Evolutionary conservation across 2,329 filamentous ascomycete species (phyloP).

Genomic region (Seiridium cupressi): DNA sequence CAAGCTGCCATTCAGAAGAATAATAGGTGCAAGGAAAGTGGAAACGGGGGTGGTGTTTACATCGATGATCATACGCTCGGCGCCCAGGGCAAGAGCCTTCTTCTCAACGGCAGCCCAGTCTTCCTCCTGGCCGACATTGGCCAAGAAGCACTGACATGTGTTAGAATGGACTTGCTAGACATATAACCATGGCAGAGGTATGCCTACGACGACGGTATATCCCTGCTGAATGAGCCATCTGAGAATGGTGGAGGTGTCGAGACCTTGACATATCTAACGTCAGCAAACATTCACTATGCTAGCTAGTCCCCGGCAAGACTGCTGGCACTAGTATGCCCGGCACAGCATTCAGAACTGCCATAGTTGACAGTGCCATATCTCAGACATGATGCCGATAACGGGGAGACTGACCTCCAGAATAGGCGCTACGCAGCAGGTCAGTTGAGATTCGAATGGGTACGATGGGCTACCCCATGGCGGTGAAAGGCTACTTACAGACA

Average conservation of each 20-base stretch:
- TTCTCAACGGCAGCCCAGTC: conserved; percentile 71
- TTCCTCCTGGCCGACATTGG: conserved; percentile 74
- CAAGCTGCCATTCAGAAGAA: too few species aligned
- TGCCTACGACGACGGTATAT: conserved; percentile 21
- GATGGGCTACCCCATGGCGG: too few species aligned
- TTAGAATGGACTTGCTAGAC: background rate
- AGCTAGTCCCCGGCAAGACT: too few species aligned
- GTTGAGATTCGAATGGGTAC: too few species aligned
- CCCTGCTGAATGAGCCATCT: conserved; percentile 35
- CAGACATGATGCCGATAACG: background rate
- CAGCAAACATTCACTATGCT: too few species aligned
- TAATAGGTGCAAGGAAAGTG: too few species aligned
- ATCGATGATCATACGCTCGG: conserved; percentile 52
- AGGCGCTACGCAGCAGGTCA: conserved; percentile 14
- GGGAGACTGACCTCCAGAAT: conserved; percentile 18
- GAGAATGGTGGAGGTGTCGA: conserved; percentile 41
- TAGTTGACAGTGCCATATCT: too few species aligned
- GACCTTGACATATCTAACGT: conserved; percentile 21
- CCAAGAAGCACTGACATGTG: conserved; percentile 50
- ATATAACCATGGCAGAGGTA: background rate
- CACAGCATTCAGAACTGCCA: background rate
- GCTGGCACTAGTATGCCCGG: too few species aligned
- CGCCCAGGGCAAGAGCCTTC: conserved; percentile 66
- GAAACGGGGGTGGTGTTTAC: too few species aligned
- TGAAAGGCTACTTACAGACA: too few species aligned